phyloP scores from a whole-genome alignment of 2,329 filamentous ascomycete species.

The Rhytidhysteron rufulum region DNA sequence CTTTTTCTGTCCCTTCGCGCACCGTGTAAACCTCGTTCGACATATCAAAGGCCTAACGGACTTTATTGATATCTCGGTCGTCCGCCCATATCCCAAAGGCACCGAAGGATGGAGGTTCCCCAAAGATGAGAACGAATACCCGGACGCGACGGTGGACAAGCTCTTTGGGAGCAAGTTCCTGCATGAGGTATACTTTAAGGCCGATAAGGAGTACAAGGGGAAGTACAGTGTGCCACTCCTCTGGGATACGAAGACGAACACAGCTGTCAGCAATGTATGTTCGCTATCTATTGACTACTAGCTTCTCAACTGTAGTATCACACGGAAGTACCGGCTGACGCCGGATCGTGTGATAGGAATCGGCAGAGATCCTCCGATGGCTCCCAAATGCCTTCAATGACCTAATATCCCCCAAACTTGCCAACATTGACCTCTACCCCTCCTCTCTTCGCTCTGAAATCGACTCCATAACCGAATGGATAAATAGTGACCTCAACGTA shows the following conservation, averaged over 20 bases:
- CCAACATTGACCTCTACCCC: conserved; percentile 52
- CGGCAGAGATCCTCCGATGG: conserved; percentile 55
- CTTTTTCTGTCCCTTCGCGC: conserved; percentile 64
- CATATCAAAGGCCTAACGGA: conserved; percentile 56
- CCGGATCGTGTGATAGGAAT: too few relatives aligned
- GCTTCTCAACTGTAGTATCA: too few relatives aligned
- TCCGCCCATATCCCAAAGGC: conserved; percentile 65
- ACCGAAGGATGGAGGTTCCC: conserved; percentile 61
- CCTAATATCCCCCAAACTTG: conserved; percentile 41
- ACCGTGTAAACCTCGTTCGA: conserved; percentile 56
- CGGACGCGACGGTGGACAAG: conserved; percentile 57
- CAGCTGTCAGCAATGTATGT: conserved; percentile 54
- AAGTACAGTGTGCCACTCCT: conserved; percentile 59
- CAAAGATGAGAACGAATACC: conserved; percentile 49
- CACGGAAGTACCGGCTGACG: too few relatives aligned
- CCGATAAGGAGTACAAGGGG: conserved; percentile 57
- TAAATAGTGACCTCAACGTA: conserved; percentile 54
- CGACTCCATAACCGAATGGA: conserved; percentile 51
- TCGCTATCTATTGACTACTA: not conserved
- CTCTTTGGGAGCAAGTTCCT: conserved; percentile 57
- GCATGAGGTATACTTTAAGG: conserved; percentile 61
- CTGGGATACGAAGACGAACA: conserved; percentile 57
- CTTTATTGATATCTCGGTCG: conserved; percentile 54
- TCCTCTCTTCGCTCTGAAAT: conserved; percentile 45
- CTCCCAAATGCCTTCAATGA: conserved; percentile 55